Percentiles rank a stretch among this genome's conserved stretches.
These are phyloP conservation scores for Jasminum sambac DNA, from an alignment of 257 asterid species.

Conservation along the genomic window DNA sequence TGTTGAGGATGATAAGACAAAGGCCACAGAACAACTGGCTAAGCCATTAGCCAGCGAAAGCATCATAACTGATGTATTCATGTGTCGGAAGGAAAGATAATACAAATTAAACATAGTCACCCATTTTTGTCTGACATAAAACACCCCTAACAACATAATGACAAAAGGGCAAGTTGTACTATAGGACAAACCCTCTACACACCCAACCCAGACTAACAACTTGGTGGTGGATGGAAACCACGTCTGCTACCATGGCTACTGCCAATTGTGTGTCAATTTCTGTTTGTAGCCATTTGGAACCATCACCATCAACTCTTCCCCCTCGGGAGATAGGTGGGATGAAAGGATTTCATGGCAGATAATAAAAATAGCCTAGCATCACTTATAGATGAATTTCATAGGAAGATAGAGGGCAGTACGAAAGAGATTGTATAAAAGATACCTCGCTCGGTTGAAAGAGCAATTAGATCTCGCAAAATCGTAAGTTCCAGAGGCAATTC, in stretches of 20 bases:
- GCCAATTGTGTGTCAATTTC: too few species aligned
- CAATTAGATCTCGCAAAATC: constrained; percentile 85
- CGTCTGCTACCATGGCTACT: too few species aligned
- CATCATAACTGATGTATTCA: constrained; percentile 15
- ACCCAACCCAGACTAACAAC: too few species aligned
- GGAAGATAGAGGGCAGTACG: constrained; percentile 8
- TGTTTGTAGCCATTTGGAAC: too few species aligned
- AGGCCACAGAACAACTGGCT: constrained; percentile 18
- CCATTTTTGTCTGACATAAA: not conserved
- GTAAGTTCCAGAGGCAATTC: constrained; percentile 83
- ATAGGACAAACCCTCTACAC: too few species aligned
- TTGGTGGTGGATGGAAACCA: too few species aligned
- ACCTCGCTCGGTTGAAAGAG: constrained; percentile 82
- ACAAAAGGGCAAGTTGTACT: not conserved
- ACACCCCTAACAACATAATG: not conserved
- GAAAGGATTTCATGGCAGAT: too few species aligned
- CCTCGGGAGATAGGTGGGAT: too few species aligned
- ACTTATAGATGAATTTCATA: constrained; percentile 2
- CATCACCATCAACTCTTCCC: too few species aligned
- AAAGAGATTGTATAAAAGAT: constrained; percentile 18
- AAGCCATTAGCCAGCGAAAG: constrained; percentile 9
- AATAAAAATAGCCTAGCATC: too few species aligned
- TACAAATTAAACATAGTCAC: constrained; percentile 2
- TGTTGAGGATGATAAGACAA: constrained; percentile 6
- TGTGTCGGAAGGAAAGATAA: not conserved